Percentiles rank a stretch among this genome's conserved stretches.
phyloP scores from a whole-genome alignment of 2,329 filamentous ascomycete species.

The Sclerotinia minor region DNA sequence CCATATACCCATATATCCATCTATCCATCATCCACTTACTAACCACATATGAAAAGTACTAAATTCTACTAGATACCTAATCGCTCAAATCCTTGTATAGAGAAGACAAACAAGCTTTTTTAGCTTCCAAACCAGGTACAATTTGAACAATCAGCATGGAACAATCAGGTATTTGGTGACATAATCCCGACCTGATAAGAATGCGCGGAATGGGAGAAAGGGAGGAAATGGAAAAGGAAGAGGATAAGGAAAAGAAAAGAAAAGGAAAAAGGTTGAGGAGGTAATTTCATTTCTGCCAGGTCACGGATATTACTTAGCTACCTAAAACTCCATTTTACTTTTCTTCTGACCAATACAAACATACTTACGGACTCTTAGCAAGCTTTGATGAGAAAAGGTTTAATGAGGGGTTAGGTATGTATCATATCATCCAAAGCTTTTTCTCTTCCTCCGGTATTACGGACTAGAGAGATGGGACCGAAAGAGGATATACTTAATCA shows the following conservation, averaged over 20 bases:
- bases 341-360: neutral
- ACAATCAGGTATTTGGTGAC: neutral
- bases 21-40: too few relatives aligned
- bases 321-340: neutral
- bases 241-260: neutral
- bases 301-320: neutral
- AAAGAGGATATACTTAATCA: neutral
- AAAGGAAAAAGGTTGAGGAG: neutral
- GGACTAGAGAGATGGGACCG: neutral
- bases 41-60: too few relatives aligned
- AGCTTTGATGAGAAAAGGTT: neutral
- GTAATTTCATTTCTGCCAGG: constrained; percentile 7
- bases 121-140: neutral
- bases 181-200: neutral
- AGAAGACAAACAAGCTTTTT: constrained; percentile 1
- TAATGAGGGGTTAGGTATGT: neutral
- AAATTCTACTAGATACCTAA: neutral
- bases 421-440: neutral
- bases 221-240: neutral
- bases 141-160: neutral
- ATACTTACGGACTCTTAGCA: neutral
- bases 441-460: neutral
- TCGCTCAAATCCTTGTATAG: neutral
- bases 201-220: neutral
- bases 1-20: too few relatives aligned